These are phyloP conservation scores for Fusarium nematophilum DNA, from an alignment of 2,329 filamentous ascomycete genomes.

Conservation along the genomic window DNA sequence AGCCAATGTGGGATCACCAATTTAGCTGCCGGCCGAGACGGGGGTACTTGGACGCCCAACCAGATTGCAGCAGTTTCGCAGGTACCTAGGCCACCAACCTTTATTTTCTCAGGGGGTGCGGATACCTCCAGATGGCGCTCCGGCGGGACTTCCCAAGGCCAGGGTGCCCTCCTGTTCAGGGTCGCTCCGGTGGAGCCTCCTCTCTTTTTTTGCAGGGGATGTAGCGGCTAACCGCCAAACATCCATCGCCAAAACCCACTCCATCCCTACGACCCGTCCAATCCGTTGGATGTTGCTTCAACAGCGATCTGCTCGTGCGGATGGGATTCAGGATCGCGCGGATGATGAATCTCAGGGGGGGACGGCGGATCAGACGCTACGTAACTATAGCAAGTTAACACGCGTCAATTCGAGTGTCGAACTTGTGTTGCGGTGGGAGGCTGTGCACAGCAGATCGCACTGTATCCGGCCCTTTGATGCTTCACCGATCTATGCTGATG, in stretches of 20 bases:
- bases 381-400: not conserved
- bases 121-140: not conserved
- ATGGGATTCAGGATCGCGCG: not conserved
- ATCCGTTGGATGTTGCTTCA: not conserved
- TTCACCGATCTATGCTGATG: too few relatives aligned
- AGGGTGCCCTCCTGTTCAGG: conserved; percentile 14
- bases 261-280: not conserved
- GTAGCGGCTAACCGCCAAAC: conserved; percentile 6
- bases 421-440: not conserved
- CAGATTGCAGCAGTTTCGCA: not conserved
- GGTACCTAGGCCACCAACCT: too few relatives aligned
- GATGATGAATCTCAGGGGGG: conserved; percentile 4
- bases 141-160: not conserved
- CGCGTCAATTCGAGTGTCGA: not conserved
- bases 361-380: conserved; percentile 4
- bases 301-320: not conserved
- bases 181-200: conserved; percentile 19
- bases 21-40: conserved; percentile 31
- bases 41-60: not conserved
- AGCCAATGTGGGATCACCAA: conserved; percentile 36
- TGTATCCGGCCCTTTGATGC: too few relatives aligned
- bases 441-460: too few relatives aligned
- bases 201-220: conserved; percentile 2
- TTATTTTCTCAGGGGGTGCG: conserved; percentile 21
- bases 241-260: conserved; percentile 8